Evolutionary conservation across 164 flowering plant species (phyloP).

Genomic region (Aristolochia fimbriata): DNA sequence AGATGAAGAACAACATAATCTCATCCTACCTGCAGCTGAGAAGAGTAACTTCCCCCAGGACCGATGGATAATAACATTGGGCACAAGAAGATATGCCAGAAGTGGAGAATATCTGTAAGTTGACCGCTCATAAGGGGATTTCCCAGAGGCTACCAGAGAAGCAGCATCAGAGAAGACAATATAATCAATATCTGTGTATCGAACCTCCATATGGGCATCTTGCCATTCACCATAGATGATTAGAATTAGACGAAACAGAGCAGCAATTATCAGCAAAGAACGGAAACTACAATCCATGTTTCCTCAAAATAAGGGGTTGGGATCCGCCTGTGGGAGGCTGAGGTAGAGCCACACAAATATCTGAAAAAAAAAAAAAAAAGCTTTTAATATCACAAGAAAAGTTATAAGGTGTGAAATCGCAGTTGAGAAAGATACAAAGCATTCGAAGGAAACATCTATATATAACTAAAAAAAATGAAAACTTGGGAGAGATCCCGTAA

Average conservation of each 20-base stretch:
- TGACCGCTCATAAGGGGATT: slow-evolving; percentile 69
- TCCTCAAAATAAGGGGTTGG: too few species aligned
- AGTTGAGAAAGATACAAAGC: too few species aligned
- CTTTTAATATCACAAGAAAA: too few species aligned
- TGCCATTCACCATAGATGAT: slow-evolving; percentile 94
- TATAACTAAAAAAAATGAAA: too few species aligned
- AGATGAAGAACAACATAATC: neutral
- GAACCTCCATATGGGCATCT: slow-evolving; percentile 82
- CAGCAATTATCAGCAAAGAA: slow-evolving; percentile 45
- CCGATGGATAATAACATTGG: slow-evolving; percentile 66
- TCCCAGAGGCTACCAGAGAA: slow-evolving; percentile 51
- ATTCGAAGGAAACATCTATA: too few species aligned
- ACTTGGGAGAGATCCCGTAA: too few species aligned
- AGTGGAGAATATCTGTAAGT: slow-evolving; percentile 85
- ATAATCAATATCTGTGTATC: slow-evolving; percentile 90
- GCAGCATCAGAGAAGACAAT: slow-evolving; percentile 93
- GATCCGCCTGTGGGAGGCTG: too few species aligned
- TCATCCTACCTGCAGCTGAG: slow-evolving; percentile 70
- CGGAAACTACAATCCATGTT: slow-evolving; percentile 14
- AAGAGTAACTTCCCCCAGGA: slow-evolving; percentile 89
- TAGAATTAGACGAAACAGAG: slow-evolving; percentile 43
- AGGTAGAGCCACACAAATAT: too few species aligned
- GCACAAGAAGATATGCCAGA: slow-evolving; percentile 68
- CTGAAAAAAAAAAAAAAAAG: too few species aligned
- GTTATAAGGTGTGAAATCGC: too few species aligned